phyloP scores from a whole-genome alignment of 1,139 yeast species.

The Pichia sp. region DNA sequence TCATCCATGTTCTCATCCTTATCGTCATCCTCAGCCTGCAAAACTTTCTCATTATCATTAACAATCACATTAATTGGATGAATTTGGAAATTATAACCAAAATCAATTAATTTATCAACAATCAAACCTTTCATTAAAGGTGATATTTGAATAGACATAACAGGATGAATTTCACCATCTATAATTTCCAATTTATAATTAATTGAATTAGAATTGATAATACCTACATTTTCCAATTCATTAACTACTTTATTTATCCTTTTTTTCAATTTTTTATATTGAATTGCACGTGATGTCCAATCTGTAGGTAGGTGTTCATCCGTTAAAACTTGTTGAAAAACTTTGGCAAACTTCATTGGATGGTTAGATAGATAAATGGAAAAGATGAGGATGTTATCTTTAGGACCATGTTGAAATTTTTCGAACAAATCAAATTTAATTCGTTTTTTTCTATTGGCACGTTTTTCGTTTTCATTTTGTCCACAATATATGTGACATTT shows the following conservation, averaged over 20 bases:
- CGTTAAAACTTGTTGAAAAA: constrained; percentile 53
- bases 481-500: no score
- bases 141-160: constrained; percentile 17
- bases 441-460: no score
- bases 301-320: constrained; percentile 60
- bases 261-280: constrained; percentile 64
- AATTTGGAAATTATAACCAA: constrained; percentile 24
- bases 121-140: constrained; percentile 19
- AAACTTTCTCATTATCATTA: neutral
- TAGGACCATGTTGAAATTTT: no score
- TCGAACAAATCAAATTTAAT: no score
- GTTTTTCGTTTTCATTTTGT: no score
- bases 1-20: no score
- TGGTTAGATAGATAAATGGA: no score
- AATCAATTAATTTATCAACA: constrained; percentile 15
- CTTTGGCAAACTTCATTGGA: constrained; percentile 67
- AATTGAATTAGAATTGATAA: constrained; percentile 37
- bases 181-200: constrained; percentile 21
- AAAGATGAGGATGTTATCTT: no score
- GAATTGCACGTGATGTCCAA: constrained; percentile 66
- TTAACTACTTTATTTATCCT: constrained; percentile 55
- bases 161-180: constrained; percentile 19
- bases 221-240: constrained; percentile 50
- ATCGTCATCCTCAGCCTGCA: neutral
- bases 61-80: constrained; percentile 27